Conservation (phyloP, 768 basidiomycete species). For the Russula foetens region DNA sequence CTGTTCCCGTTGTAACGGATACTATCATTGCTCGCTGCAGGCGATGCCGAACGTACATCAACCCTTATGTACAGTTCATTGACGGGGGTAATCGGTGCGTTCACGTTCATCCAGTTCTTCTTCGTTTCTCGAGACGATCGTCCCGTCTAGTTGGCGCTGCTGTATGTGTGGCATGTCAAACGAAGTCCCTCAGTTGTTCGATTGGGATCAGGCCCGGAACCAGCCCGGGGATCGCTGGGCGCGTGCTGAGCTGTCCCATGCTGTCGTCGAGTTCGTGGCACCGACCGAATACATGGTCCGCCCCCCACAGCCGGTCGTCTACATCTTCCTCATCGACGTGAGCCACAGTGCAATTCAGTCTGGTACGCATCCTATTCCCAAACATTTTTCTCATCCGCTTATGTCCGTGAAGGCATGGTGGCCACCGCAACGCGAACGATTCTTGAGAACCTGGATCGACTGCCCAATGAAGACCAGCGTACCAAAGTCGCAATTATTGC, state of each 20-base stretch:
- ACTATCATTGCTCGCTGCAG: slow-evolving; percentile 47
- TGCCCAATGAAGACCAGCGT: slow-evolving; percentile 90
- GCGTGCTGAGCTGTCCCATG: slow-evolving; percentile 86
- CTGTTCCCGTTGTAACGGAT: slow-evolving; percentile 43
- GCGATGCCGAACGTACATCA: slow-evolving; percentile 48
- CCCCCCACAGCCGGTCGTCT: slow-evolving; percentile 94
- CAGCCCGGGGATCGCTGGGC: slow-evolving; percentile 94
- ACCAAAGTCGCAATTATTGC: slow-evolving; percentile 91
- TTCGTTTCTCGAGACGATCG: not conserved
- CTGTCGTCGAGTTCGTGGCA: slow-evolving; percentile 94
- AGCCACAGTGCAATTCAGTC: slow-evolving; percentile 88
- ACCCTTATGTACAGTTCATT: slow-evolving; percentile 56
- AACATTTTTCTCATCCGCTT: not conserved
- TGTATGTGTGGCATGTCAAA: slow-evolving; percentile 99
- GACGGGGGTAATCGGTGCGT: slow-evolving; percentile 88
- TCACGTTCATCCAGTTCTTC: slow-evolving; percentile 20
- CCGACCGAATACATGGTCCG: slow-evolving; percentile 99
- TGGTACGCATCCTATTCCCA: slow-evolving; percentile 37
- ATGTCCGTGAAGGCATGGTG: slow-evolving; percentile 71
- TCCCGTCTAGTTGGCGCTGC: slow-evolving; percentile 78
- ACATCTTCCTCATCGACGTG: slow-evolving; percentile 95
- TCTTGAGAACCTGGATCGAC: slow-evolving; percentile 87
- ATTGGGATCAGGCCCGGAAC: slow-evolving; percentile 93
- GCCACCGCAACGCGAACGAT: slow-evolving; percentile 97
- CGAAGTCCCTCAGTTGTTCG: slow-evolving; percentile 96